phyloP scores from a whole-genome alignment of 2,329 filamentous ascomycete genomes.

The Cytospora chrysosperma region DNA sequence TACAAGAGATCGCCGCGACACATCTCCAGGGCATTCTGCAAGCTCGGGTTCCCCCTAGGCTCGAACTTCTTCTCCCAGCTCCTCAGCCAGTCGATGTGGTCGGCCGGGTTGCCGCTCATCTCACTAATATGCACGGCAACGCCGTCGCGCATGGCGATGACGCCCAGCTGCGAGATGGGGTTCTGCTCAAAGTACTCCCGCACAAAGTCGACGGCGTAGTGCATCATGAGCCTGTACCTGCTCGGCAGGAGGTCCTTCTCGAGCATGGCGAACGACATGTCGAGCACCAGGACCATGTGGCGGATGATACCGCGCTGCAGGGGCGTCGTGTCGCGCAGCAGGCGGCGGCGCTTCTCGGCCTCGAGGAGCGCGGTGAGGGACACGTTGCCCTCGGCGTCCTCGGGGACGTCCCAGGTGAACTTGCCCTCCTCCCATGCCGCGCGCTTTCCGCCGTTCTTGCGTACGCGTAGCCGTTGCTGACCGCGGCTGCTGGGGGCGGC shows the following conservation, averaged over 20 bases:
- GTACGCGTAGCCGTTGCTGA: slow-evolving; percentile 28
- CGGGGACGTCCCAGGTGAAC: slow-evolving; percentile 72
- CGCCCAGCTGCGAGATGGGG: slow-evolving; percentile 90
- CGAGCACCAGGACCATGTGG: slow-evolving; percentile 87
- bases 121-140: slow-evolving; percentile 83
- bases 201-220: slow-evolving; percentile 84
- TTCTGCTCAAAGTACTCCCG: slow-evolving; percentile 98
- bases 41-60: slow-evolving; percentile 71
- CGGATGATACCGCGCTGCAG: slow-evolving; percentile 96
- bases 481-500: slow-evolving; percentile 17
- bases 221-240: slow-evolving; percentile 77
- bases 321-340: slow-evolving; percentile 91
- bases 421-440: slow-evolving; percentile 67
- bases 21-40: slow-evolving; percentile 97
- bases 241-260: slow-evolving; percentile 94
- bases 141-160: slow-evolving; percentile 91
- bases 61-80: slow-evolving; percentile 63
- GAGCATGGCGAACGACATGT: slow-evolving; percentile 89
- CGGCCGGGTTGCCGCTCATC: slow-evolving; percentile 85
- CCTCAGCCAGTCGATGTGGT: slow-evolving; percentile 78
- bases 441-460: slow-evolving; percentile 40
- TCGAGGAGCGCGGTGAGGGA: slow-evolving; percentile 74
- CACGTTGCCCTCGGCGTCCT: slow-evolving; percentile 77
- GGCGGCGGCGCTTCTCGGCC: slow-evolving; percentile 74
- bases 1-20: slow-evolving; percentile 86